phyloP scores from a whole-genome alignment of 2,329 filamentous ascomycete genomes.

The Verticillium nubilum region DNA sequence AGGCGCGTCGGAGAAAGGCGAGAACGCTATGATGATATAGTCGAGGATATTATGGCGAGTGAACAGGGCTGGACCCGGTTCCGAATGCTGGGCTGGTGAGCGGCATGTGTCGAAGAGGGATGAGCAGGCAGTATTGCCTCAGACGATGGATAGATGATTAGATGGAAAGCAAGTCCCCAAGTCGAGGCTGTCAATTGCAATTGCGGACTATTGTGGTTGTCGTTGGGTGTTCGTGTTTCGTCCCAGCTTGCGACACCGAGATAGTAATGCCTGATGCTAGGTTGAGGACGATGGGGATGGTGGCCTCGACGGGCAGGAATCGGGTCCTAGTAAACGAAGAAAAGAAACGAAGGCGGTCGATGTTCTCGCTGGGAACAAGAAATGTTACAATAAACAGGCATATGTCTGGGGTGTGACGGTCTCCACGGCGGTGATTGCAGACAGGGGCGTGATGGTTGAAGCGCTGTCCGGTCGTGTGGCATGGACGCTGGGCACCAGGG shows the following conservation, averaged over 20 bases:
- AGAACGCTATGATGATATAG: conserved; percentile 1
- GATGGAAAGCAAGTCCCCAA: neutral
- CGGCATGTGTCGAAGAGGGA: neutral
- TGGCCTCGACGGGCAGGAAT: neutral
- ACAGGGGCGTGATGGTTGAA: neutral
- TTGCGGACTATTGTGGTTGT: neutral
- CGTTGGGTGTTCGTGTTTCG: neutral
- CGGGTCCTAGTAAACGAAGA: neutral
- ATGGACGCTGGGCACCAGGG: neutral
- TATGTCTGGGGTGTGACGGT: neutral
- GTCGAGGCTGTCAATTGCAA: neutral
- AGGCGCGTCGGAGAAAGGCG: neutral
- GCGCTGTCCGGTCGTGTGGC: neutral
- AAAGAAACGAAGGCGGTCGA: neutral
- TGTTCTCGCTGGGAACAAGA: neutral
- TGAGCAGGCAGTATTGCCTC: neutral
- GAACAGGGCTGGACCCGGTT: conserved; percentile 2
- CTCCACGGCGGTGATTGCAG: neutral
- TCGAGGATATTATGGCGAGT: neutral
- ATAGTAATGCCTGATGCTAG: neutral
- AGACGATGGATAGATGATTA: neutral
- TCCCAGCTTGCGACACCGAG: neutral
- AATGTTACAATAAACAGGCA: neutral
- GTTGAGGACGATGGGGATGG: neutral
- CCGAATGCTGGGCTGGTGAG: neutral